Percentiles rank a stretch among this genome's conserved stretches.
These are phyloP conservation scores for Paraphysoderma sedebokerense DNA, from an alignment of 371 early-diverging fungal genomes.

Conservation along the genomic window DNA sequence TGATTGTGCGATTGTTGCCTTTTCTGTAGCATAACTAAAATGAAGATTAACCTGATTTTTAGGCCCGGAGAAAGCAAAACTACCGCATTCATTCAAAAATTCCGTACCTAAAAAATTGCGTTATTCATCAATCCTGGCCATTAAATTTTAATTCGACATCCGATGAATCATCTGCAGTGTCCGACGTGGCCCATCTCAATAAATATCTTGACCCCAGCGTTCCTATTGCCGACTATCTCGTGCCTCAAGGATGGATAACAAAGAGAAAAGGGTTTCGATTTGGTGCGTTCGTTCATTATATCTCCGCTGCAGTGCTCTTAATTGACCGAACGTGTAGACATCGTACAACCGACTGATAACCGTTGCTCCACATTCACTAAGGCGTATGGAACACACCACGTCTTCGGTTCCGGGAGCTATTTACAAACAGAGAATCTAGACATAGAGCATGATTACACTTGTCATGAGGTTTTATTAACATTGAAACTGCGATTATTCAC, in stretches of 20 bases:
- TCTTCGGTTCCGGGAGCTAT: slow-evolving; percentile 10
- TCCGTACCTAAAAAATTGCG: not conserved
- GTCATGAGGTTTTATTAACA: slow-evolving; percentile 1
- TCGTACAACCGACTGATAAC: not conserved
- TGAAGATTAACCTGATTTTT: too few relatives aligned
- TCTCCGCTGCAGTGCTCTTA: not conserved
- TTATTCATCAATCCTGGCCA: not conserved
- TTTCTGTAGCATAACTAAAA: too few relatives aligned
- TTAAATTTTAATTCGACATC: not conserved
- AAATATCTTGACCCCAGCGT: not conserved
- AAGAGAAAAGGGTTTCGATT: slow-evolving; percentile 5
- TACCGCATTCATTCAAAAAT: not conserved
- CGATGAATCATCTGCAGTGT: too few relatives aligned
- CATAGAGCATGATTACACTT: too few relatives aligned
- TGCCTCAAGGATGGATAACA: not conserved
- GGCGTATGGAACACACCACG: slow-evolving; percentile 15
- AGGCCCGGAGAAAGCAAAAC: not conserved
- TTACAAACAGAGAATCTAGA: too few relatives aligned
- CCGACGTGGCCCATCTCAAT: not conserved
- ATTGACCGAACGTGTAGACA: not conserved
- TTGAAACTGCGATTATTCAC: slow-evolving; percentile 19
- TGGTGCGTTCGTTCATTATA: not conserved
- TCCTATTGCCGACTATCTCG: not conserved
- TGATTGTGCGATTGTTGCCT: slow-evolving; percentile 1
- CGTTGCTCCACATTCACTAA: slow-evolving; percentile 12